A percentile compares a stretch with the other conserved stretches of the same genome.
Conservation (phyloP, 2,329 filamentous ascomycete species). For the Amauroascus niger region DNA sequence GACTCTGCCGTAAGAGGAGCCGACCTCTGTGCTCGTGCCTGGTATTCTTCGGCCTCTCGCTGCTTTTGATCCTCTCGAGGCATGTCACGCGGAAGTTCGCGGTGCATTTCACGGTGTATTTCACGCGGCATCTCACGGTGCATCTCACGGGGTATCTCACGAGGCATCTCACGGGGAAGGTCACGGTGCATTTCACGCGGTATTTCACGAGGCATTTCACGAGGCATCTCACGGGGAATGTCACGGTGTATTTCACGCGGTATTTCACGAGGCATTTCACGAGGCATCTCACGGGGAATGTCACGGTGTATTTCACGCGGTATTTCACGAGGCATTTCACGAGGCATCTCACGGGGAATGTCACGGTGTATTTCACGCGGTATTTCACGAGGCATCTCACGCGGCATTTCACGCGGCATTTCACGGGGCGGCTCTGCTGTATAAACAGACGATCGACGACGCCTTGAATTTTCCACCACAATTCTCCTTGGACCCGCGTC, state of each 20-base stretch:
- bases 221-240: conserved; percentile 21
- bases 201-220: conserved; percentile 26
- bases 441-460: conserved; percentile 29
- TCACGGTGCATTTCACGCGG: too few relatives aligned
- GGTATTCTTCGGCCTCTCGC: conserved; percentile 33
- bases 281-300: conserved; percentile 21
- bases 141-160: conserved; percentile 30
- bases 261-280: conserved; percentile 26
- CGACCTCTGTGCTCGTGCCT: conserved; percentile 15
- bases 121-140: conserved; percentile 26
- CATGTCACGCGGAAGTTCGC: too few relatives aligned
- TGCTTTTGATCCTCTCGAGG: too few relatives aligned
- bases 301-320: too few relatives aligned
- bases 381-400: conserved; percentile 21
- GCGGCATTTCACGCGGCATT: too few relatives aligned
- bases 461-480: conserved; percentile 28
- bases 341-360: conserved; percentile 21
- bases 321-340: conserved; percentile 26
- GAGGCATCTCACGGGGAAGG: conserved; percentile 21
- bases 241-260: too few relatives aligned
- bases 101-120: too few relatives aligned
- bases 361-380: too few relatives aligned
- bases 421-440: conserved; percentile 21
- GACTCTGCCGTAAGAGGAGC: conserved; percentile 20
- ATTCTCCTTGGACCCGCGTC: conserved; percentile 25